Evolutionary conservation across 2,329 filamentous ascomycete species (phyloP).

Genomic region (Chaetomium sp.): DNA sequence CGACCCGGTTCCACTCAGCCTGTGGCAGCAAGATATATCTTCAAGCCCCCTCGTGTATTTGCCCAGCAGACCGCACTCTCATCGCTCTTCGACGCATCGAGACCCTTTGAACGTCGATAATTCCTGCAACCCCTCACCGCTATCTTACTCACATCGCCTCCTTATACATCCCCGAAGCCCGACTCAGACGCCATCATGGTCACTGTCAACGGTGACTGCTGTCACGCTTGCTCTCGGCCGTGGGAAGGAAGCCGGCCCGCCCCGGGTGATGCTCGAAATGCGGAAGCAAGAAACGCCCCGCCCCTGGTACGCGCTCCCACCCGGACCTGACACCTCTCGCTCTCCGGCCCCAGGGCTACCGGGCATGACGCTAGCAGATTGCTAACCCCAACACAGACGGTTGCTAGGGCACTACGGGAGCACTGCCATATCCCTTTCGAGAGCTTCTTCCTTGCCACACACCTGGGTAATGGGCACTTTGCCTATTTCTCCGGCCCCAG

Average conservation of each 20-base stretch:
- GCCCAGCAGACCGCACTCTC: not conserved
- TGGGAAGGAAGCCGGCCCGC: constrained; percentile 32
- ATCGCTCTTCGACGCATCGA: not conserved
- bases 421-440: constrained; percentile 55
- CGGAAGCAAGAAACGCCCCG: constrained; percentile 32
- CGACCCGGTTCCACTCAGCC: not conserved
- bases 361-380: not conserved
- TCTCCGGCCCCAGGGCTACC: not conserved
- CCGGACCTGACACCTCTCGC: not conserved
- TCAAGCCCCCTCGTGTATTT: constrained; percentile 8
- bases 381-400: constrained; percentile 39
- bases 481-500: constrained; percentile 51
- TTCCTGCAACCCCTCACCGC: not conserved
- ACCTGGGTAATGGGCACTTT: constrained; percentile 51
- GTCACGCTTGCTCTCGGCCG: constrained; percentile 29
- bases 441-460: constrained; percentile 55
- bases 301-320: constrained; percentile 29
- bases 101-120: not conserved
- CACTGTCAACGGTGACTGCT: constrained; percentile 19
- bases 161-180: not conserved
- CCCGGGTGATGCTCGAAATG: constrained; percentile 25
- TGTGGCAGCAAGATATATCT: constrained; percentile 19
- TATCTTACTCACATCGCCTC: not conserved
- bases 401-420: constrained; percentile 54
- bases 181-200: constrained; percentile 27